Evolutionary conservation across 768 basidiomycete genomes (phyloP).

Genomic region (Hortiboletus flavorubellus): DNA sequence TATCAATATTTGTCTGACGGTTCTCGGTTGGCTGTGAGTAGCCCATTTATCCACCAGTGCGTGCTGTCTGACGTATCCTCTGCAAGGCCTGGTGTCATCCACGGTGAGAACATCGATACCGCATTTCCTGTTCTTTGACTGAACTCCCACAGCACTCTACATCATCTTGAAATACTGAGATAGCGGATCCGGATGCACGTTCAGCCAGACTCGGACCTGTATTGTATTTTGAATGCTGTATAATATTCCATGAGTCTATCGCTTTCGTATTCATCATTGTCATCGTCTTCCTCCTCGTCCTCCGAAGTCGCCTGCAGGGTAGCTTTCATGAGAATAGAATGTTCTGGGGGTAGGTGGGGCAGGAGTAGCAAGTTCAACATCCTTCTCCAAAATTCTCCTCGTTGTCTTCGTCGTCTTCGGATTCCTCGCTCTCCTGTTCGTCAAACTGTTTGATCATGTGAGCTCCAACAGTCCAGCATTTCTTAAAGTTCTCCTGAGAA

Average conservation of each 20-base stretch:
- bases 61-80: conserved; percentile 10
- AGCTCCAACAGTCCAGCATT: conserved; percentile 66
- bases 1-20: conserved; percentile 80
- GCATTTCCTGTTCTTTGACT: conserved; percentile 4
- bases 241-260: conserved; percentile 11
- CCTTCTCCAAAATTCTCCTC: conserved; percentile 18
- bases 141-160: conserved; percentile 57
- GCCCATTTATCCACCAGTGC: not conserved
- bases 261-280: conserved; percentile 5
- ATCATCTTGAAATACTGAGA: conserved; percentile 72
- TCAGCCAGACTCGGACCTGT: not conserved
- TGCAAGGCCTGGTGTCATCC: conserved; percentile 71
- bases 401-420: conserved; percentile 32
- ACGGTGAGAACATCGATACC: conserved; percentile 39
- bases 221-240: conserved; percentile 6
- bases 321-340: not conserved
- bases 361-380: not conserved
- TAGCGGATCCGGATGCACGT: not conserved
- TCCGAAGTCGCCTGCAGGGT: not conserved
- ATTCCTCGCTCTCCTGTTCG: conserved; percentile 62
- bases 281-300: conserved; percentile 6
- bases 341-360: not conserved
- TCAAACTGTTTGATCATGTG: conserved; percentile 81
- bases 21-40: conserved; percentile 74
- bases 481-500: conserved; percentile 54